These are phyloP conservation scores for Pseudognaphalium luteoalbum DNA, from an alignment of 129 eudicot species.

Conservation along the genomic window DNA sequence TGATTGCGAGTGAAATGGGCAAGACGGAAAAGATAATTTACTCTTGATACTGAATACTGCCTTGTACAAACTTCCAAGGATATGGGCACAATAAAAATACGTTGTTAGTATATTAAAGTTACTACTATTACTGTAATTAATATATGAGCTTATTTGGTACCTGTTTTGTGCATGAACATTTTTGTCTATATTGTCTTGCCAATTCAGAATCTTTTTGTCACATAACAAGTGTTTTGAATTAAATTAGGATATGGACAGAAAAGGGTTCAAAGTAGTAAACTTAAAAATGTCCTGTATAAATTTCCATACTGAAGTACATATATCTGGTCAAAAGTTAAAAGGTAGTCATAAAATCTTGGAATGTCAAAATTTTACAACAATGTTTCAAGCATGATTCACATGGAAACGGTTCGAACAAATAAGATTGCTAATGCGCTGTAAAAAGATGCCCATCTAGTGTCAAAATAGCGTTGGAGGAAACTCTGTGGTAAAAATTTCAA, in stretches of 20 bases:
- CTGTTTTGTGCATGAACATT: neutral
- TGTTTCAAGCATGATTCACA: neutral
- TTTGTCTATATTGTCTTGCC: constrained; percentile 12
- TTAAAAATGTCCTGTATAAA: neutral
- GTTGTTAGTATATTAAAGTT: neutral
- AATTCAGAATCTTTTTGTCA: neutral
- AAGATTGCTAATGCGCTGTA: too few species aligned
- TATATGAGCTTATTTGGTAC: neutral
- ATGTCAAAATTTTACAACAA: neutral
- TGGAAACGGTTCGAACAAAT: neutral
- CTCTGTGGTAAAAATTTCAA: too few species aligned
- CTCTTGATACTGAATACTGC: too few species aligned
- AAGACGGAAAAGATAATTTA: too few species aligned
- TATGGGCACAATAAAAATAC: too few species aligned
- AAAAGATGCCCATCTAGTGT: too few species aligned
- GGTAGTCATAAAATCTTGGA: neutral
- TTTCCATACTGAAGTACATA: neutral
- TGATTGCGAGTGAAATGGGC: too few species aligned
- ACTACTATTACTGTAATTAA: neutral
- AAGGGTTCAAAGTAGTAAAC: neutral
- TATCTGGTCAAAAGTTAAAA: neutral
- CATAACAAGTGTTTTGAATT: neutral
- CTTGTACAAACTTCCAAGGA: too few species aligned
- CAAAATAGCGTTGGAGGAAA: too few species aligned
- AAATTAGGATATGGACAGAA: neutral